A percentile compares a stretch with the other conserved stretches of the same genome.
Evolutionary conservation across 805 yeast species (phyloP).

Genomic region (Tetrapisispora iriomotensis): DNA sequence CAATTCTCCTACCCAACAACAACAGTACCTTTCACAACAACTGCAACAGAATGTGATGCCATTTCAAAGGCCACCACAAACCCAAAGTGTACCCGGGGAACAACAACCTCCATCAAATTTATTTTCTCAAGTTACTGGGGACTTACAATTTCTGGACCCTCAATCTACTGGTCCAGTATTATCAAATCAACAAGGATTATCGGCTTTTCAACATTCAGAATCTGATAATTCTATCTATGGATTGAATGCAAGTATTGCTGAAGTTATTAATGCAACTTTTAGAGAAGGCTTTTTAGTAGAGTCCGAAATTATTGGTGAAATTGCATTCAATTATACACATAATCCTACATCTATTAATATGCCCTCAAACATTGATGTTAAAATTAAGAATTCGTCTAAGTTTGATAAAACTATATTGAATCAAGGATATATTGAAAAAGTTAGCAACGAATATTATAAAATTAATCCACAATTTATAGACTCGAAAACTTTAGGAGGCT

Average conservation of each 20-base stretch:
- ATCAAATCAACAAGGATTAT: conserved; percentile 16
- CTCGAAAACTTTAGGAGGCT: conserved; percentile 65
- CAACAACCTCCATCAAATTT: conserved; percentile 24
- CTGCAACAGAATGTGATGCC: conserved; percentile 11
- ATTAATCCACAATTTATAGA: conserved; percentile 42
- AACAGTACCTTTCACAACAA: no score
- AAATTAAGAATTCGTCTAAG: conserved; percentile 34
- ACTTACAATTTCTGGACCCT: conserved; percentile 11
- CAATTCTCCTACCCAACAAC: not conserved
- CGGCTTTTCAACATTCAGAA: conserved; percentile 39
- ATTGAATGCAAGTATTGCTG: conserved; percentile 77
- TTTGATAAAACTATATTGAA: conserved; percentile 43
- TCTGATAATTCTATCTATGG: conserved; percentile 42
- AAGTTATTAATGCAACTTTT: conserved; percentile 65
- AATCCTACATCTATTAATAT: conserved; percentile 21
- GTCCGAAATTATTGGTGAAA: conserved; percentile 70
- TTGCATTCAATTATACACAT: conserved; percentile 63
- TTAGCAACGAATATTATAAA: conserved; percentile 35
- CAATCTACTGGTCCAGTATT: conserved; percentile 18
- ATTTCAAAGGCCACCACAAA: not conserved
- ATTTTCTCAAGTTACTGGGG: conserved; percentile 25
- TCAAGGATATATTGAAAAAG: conserved; percentile 42
- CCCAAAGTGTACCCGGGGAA: conserved; percentile 15
- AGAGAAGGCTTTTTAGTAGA: conserved; percentile 53
- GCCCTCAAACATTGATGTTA: conserved; percentile 37